Conservation (phyloP, 257 asterid species). For the Parsonsia alboflavescens region DNA sequence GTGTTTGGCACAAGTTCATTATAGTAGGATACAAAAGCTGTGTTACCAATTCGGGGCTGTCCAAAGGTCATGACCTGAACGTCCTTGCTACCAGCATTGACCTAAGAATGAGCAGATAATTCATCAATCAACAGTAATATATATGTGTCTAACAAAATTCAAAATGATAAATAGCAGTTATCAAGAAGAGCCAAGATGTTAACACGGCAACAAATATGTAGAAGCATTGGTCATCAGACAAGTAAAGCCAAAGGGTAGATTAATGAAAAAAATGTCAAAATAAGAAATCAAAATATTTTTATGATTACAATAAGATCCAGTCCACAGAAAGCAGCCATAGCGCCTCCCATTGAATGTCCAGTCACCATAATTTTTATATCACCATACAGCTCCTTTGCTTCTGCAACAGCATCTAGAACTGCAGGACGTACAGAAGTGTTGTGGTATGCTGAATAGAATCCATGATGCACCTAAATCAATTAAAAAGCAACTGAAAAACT, state of each 20-base stretch:
- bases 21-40: slow-evolving; percentile 69
- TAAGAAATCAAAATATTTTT: slow-evolving; percentile 4
- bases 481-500: slow-evolving; percentile 11
- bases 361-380: slow-evolving; percentile 60
- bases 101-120: slow-evolving; percentile 39
- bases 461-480: slow-evolving; percentile 84
- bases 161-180: background rate
- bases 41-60: slow-evolving; percentile 90
- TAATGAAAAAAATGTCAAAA: background rate
- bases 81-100: slow-evolving; percentile 45
- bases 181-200: background rate
- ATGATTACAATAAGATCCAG: slow-evolving; percentile 73
- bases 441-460: slow-evolving; percentile 87
- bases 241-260: background rate
- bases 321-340: slow-evolving; percentile 89
- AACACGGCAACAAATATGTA: background rate
- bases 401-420: slow-evolving; percentile 54
- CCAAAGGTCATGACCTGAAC: slow-evolving; percentile 88
- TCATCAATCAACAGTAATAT: background rate
- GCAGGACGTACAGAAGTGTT: slow-evolving; percentile 78
- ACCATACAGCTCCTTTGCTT: slow-evolving; percentile 57
- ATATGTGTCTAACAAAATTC: background rate
- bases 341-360: slow-evolving; percentile 99
- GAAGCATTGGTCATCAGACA: slow-evolving; percentile 3
- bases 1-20: slow-evolving; percentile 62